phyloP scores from a whole-genome alignment of 164 flowering plant genomes.

The Stephania cephalantha region DNA sequence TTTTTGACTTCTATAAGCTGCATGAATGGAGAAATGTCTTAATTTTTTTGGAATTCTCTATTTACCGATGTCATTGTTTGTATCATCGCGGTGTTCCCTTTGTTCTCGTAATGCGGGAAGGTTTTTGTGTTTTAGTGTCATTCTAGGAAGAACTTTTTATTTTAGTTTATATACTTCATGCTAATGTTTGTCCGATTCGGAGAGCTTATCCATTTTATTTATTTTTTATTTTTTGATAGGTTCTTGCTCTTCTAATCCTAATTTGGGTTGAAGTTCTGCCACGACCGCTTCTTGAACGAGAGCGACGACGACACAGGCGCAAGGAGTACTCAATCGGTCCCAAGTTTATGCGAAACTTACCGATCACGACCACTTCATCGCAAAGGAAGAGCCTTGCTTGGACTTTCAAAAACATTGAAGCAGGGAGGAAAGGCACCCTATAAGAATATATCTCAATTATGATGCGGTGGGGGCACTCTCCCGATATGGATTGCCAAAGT shows the following conservation, averaged over 20 bases:
- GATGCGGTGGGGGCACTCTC: constrained; percentile 98
- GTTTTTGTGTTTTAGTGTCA: not conserved
- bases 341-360: constrained; percentile 62
- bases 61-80: not conserved
- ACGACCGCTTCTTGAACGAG: too few species aligned
- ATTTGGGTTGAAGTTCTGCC: too few species aligned
- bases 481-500: constrained; percentile 82
- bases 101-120: not conserved
- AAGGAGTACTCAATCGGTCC: too few species aligned
- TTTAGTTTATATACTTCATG: not conserved
- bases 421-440: constrained; percentile 57
- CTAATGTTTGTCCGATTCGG: not conserved
- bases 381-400: constrained; percentile 72
- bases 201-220: not conserved
- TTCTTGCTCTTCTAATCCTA: too few species aligned
- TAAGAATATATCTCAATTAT: constrained; percentile 91
- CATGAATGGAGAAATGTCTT: not conserved
- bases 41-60: not conserved
- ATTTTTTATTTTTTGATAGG: too few species aligned
- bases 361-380: constrained; percentile 29
- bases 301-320: too few species aligned
- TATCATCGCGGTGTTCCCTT: not conserved
- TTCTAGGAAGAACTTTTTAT: not conserved
- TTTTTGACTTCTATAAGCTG: too few species aligned
- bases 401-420: constrained; percentile 22